Evolutionary conservation across 352 stramenopile species (phyloP).

Genomic region (Phytophthora syringae): DNA sequence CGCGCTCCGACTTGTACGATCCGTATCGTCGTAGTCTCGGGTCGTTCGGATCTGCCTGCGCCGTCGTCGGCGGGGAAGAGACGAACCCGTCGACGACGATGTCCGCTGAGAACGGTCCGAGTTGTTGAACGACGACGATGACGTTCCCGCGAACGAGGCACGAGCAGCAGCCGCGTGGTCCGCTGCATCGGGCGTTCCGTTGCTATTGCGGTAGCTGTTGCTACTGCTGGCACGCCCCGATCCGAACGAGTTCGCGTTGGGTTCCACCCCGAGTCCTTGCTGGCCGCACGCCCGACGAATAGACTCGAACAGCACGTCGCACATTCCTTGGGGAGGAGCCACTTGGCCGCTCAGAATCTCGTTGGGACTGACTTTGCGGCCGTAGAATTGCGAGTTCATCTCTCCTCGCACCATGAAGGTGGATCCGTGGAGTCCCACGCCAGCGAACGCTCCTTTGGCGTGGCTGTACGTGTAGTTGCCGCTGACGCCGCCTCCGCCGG

Average conservation of each 20-base stretch:
- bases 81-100: slow-evolving; percentile 32
- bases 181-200: slow-evolving; percentile 25
- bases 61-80: slow-evolving; percentile 34
- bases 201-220: slow-evolving; percentile 30
- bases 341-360: slow-evolving; percentile 86
- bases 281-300: slow-evolving; percentile 57
- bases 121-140: slow-evolving; percentile 29
- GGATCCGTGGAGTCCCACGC: slow-evolving; percentile 80
- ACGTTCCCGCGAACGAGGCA: slow-evolving; percentile 25
- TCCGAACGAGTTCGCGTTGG: slow-evolving; percentile 26
- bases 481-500: slow-evolving; percentile 75
- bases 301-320: slow-evolving; percentile 74
- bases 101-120: slow-evolving; percentile 10
- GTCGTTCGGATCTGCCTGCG: slow-evolving; percentile 57
- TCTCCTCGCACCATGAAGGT: slow-evolving; percentile 85
- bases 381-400: slow-evolving; percentile 89
- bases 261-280: slow-evolving; percentile 26
- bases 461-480: slow-evolving; percentile 90
- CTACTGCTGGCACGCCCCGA: slow-evolving; percentile 31
- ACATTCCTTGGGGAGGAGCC: slow-evolving; percentile 58
- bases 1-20: slow-evolving; percentile 81
- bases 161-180: slow-evolving; percentile 39
- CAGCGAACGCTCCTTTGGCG: slow-evolving; percentile 82
- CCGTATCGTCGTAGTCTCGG: slow-evolving; percentile 73
- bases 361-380: slow-evolving; percentile 75